Conservation (phyloP, 345 rosid species). For the Acer campestre region DNA sequence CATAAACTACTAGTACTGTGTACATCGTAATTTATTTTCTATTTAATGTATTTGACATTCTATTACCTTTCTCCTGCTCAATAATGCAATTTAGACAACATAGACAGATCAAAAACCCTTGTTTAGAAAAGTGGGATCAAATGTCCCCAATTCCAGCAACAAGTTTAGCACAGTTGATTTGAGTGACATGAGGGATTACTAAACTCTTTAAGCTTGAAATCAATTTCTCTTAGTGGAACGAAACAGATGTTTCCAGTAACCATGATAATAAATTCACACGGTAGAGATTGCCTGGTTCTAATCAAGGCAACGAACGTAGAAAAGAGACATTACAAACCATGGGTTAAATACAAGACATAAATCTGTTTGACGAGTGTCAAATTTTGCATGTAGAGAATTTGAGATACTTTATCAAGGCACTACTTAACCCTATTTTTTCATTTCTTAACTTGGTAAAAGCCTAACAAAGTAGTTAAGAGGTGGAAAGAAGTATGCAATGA, state of each 20-base stretch:
- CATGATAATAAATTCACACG: not conserved
- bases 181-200: not conserved
- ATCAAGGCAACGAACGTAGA: not conserved
- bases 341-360: not conserved
- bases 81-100: not conserved
- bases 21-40: not conserved
- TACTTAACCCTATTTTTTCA: not conserved
- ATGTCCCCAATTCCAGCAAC: not conserved
- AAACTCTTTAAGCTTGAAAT: not conserved
- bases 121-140: not conserved
- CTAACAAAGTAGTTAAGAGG: not conserved
- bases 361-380: not conserved
- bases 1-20: not conserved
- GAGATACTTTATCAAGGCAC: not conserved
- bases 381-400: not conserved
- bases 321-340: conserved; percentile 9
- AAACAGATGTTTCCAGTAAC: not conserved
- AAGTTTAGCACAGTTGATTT: not conserved
- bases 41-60: not conserved
- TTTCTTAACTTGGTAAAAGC: not conserved
- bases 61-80: not conserved
- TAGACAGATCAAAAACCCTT: not conserved
- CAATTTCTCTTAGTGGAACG: not conserved
- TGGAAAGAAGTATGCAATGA: not conserved
- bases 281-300: not conserved